Conservation (phyloP, 2,329 filamentous ascomycete genomes). For the Calonectria crousiana region DNA sequence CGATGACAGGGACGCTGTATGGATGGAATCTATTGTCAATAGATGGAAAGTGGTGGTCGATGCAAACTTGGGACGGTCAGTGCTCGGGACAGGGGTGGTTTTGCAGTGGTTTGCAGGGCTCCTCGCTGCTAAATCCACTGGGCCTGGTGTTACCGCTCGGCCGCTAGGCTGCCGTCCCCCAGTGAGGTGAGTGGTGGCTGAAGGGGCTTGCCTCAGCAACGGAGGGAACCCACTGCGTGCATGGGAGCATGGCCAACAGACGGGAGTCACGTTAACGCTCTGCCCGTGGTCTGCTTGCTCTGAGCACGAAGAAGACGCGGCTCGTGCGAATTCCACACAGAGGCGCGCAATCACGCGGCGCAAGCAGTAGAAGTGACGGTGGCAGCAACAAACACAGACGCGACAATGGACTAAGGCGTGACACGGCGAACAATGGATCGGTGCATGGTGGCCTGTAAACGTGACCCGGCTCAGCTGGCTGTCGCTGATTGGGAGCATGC, state of each 20-base stretch:
- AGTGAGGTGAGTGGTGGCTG: not conserved
- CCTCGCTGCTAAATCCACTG: slow-evolving; percentile 7
- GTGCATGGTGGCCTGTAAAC: not conserved
- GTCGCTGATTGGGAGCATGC: slow-evolving; percentile 3
- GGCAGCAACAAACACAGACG: slow-evolving; percentile 5
- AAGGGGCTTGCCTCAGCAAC: slow-evolving; percentile 39
- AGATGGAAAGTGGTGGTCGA: slow-evolving; percentile 1
- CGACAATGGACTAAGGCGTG: slow-evolving; percentile 10
- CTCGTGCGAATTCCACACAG: slow-evolving; percentile 14
- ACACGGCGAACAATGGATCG: not conserved
- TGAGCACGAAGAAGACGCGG: not conserved
- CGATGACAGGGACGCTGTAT: slow-evolving; percentile 17
- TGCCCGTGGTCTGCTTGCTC: not conserved
- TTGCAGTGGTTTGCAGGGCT: slow-evolving; percentile 21
- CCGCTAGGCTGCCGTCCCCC: slow-evolving; percentile 9
- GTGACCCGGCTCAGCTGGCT: not conserved
- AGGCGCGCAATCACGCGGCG: slow-evolving; percentile 14
- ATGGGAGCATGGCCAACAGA: not conserved
- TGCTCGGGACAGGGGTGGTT: not conserved
- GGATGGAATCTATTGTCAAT: slow-evolving; percentile 5
- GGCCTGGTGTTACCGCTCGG: not conserved
- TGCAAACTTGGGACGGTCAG: not conserved
- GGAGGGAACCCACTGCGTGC: slow-evolving; percentile 25
- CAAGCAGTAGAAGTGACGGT: not conserved
- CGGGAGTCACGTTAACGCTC: slow-evolving; percentile 29